These are phyloP conservation scores for Hondaea fermentalgiana DNA, from an alignment of 108 stramenopile genomes.

Conservation along the genomic window DNA sequence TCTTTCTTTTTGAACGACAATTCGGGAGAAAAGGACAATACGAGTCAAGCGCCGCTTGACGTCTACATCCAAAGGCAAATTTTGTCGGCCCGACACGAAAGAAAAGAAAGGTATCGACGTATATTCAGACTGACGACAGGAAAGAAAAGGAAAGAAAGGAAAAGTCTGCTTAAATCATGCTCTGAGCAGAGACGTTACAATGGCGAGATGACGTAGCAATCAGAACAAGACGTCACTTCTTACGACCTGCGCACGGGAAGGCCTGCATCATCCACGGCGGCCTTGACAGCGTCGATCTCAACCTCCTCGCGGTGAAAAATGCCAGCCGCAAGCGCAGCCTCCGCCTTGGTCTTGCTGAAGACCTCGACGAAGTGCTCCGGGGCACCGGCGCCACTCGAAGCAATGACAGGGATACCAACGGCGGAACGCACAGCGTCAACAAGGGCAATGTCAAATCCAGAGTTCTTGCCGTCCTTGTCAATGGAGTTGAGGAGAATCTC, in stretches of 20 bases:
- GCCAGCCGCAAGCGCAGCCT: conserved; percentile 94
- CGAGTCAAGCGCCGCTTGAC: too few relatives aligned
- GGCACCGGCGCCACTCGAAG: conserved; percentile 88
- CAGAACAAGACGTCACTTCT: too few relatives aligned
- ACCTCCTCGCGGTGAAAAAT: conserved; percentile 97
- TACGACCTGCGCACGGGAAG: conserved; percentile 41
- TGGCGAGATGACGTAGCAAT: too few relatives aligned
- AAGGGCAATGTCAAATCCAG: conserved; percentile 82
- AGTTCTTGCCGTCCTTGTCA: conserved; percentile 94
- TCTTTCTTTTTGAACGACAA: too few relatives aligned
- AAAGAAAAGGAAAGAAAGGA: neutral
- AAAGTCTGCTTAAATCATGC: neutral
- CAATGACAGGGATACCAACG: conserved; percentile 91
- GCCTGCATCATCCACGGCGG: conserved; percentile 57
- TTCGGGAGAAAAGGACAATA: too few relatives aligned
- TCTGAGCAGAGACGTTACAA: too few relatives aligned
- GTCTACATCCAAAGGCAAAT: too few relatives aligned
- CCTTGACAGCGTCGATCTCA: conserved; percentile 75
- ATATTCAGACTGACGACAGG: neutral
- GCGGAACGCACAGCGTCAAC: conserved; percentile 76
- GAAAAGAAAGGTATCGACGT: neutral
- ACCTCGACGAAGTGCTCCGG: conserved; percentile 82
- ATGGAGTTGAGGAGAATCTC: conserved; percentile 98
- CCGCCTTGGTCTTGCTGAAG: conserved; percentile 68
- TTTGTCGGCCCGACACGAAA: neutral